A percentile compares a stretch with the other conserved stretches of the same genome.
phyloP scores from a whole-genome alignment of 1,284 basidiomycete species.

The Porphyrellus sp. region DNA sequence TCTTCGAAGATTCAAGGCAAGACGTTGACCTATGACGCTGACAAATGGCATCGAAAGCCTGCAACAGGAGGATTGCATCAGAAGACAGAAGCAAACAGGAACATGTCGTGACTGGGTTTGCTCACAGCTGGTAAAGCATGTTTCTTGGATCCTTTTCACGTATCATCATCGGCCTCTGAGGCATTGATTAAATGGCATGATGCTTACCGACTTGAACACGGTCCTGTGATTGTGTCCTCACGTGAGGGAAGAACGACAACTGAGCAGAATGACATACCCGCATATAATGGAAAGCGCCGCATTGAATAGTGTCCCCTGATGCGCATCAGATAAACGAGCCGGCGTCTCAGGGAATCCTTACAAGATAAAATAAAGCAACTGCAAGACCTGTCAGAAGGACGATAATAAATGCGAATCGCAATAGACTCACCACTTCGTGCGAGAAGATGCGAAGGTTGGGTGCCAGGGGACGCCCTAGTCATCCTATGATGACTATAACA shows the following conservation, averaged over 20 bases:
- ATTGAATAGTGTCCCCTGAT: constrained; percentile 17
- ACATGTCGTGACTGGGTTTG: neutral
- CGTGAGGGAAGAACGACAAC: neutral
- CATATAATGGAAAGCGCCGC: constrained; percentile 8
- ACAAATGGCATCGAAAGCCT: constrained; percentile 18
- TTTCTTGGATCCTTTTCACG: constrained; percentile 24
- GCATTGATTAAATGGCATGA: neutral
- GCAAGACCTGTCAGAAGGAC: neutral
- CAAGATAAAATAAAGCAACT: constrained; percentile 22
- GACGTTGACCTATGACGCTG: too few species aligned
- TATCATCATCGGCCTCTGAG: neutral
- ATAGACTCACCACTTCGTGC: constrained; percentile 19
- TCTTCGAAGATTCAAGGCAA: too few species aligned
- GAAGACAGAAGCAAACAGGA: neutral
- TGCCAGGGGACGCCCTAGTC: neutral
- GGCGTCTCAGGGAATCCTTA: neutral
- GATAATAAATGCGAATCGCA: neutral
- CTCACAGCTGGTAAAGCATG: constrained; percentile 14
- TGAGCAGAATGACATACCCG: constrained; percentile 16
- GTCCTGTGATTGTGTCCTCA: constrained; percentile 8
- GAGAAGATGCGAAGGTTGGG: constrained; percentile 17
- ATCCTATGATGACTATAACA: constrained; percentile 5
- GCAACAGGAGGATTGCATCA: neutral
- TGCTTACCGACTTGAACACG: constrained; percentile 8
- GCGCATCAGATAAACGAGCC: neutral